phyloP scores from a whole-genome alignment of 768 basidiomycete species.

The Pulveroboletus sp. region DNA sequence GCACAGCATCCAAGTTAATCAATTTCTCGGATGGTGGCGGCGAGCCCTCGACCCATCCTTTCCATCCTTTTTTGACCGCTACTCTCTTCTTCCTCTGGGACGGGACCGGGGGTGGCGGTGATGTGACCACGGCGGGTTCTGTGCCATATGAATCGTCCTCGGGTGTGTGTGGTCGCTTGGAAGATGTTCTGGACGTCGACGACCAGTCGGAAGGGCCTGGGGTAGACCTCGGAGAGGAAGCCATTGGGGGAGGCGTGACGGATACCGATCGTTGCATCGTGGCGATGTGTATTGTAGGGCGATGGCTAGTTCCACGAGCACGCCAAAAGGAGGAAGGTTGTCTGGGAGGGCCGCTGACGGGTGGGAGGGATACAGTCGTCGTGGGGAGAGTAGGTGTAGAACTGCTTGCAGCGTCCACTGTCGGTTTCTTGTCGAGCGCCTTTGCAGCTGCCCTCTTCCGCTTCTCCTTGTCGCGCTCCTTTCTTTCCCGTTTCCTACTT shows the following conservation, averaged over 20 bases:
- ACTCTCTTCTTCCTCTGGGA: conserved; percentile 59
- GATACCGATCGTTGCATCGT: conserved; percentile 67
- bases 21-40: conserved; percentile 75
- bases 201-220: conserved; percentile 75
- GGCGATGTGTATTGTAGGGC: conserved; percentile 68
- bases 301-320: conserved; percentile 38
- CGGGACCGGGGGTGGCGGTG: conserved; percentile 22
- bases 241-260: conserved; percentile 66
- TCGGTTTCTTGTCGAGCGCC: conserved; percentile 33
- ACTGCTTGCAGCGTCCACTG: conserved; percentile 12
- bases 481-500: conserved; percentile 48
- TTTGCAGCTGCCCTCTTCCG: conserved; percentile 38
- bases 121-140: conserved; percentile 19
- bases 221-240: conserved; percentile 65
- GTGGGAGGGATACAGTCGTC: conserved; percentile 15
- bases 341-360: conserved; percentile 28
- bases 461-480: conserved; percentile 48
- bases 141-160: conserved; percentile 50
- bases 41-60: conserved; percentile 87
- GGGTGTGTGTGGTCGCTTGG: conserved; percentile 75
- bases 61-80: conserved; percentile 77
- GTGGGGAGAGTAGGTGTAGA: conserved; percentile 18
- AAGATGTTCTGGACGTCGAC: conserved; percentile 70
- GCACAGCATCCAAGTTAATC: conserved; percentile 74
- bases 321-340: conserved; percentile 59